A percentile compares a stretch with the other conserved stretches of the same genome.
phyloP scores from a whole-genome alignment of 768 basidiomycete genomes.

The Suillus plorans region DNA sequence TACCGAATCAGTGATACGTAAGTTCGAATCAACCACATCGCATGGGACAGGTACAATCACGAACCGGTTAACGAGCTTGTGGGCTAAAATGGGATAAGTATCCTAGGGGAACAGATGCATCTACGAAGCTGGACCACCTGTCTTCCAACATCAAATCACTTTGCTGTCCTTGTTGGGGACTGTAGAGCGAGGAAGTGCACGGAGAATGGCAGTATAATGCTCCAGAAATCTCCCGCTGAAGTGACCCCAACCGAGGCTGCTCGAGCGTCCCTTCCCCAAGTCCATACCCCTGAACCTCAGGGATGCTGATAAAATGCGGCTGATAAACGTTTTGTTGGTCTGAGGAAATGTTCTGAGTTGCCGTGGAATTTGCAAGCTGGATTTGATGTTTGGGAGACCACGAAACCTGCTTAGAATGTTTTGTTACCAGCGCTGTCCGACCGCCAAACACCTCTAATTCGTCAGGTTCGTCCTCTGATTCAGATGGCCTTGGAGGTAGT shows the following conservation, averaged over 20 bases:
- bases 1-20: background rate
- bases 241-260: constrained; percentile 32
- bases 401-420: background rate
- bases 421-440: constrained; percentile 28
- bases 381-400: background rate
- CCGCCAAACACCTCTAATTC: constrained; percentile 35
- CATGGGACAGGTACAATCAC: background rate
- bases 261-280: constrained; percentile 1
- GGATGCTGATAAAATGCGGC: background rate
- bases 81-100: background rate
- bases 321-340: constrained; percentile 5
- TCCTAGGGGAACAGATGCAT: constrained; percentile 11
- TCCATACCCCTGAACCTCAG: background rate
- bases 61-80: background rate
- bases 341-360: background rate
- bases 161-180: constrained; percentile 10
- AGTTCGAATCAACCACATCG: background rate
- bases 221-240: constrained; percentile 37
- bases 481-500: constrained; percentile 11
- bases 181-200: background rate
- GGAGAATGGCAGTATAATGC: background rate
- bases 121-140: constrained; percentile 41
- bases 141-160: constrained; percentile 34
- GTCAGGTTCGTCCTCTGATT: constrained; percentile 16
- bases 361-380: background rate